Evolutionary conservation across 2,329 filamentous ascomycete species (phyloP), one percentile per base, ranked within the genome.

Genomic region (Penicillium italicum): DNA sequence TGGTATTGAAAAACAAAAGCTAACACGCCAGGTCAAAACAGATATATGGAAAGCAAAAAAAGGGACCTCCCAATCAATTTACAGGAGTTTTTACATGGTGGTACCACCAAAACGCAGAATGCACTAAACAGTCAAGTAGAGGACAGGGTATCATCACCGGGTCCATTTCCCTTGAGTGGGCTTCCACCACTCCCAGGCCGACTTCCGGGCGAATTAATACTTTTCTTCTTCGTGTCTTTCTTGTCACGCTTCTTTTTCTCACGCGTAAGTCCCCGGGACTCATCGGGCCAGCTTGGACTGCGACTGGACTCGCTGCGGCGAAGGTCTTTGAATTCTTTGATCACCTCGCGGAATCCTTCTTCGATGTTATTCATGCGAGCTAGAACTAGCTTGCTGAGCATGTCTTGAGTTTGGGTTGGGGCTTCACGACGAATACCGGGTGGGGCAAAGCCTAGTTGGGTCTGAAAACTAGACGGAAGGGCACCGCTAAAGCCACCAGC

Each of bases 311-410:
- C 60, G 71, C 73, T 73, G 78, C 83, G 70, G 83, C 75, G 60
- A 22, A 76, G 63, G 50, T 85, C 84, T 59, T 89, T 85, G 71
- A 96, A 87, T 72, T 94, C 90, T 59, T 84, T 85, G 54, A 91
- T 83, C n/a, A 96, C 87, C 57, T 96, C 90, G 2, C 88, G 83
- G 71, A 97, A 93, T 14, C 91, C 88, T 73, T 96, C 91, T 71
- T 97, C 92, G 2, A 97, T 80, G 8, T 88, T 93, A 71, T 94
- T 94, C 91, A 97, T 97, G 33, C 91, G 81, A 9, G 91, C 90
- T 43, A 97, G 78, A 74, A 97, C 88, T 43, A 96, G 81, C 53
- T 90, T 84, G 63, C 87, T 83, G 68, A 88, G 86, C 82, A 92
- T 88, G 38, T 89, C 83, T 67, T 90, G 87, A 71, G 83, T 80